Evolutionary conservation across 2,329 filamentous ascomycete species (phyloP).

Genomic region (Epicoccum nigrum): DNA sequence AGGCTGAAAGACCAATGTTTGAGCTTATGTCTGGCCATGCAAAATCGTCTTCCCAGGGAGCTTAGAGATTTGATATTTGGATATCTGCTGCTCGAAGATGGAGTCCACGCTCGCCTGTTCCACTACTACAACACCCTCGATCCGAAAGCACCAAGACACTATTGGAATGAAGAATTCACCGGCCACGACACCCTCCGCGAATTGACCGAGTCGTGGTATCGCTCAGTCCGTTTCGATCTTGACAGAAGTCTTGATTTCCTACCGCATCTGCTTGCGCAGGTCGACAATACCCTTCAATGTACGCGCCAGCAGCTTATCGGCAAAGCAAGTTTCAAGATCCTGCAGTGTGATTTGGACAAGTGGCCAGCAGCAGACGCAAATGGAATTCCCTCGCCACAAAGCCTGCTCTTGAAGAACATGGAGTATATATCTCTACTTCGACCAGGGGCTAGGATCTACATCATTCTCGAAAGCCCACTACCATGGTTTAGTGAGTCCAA

Average conservation of each 20-base stretch:
- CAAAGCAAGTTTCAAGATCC: slow-evolving; percentile 12
- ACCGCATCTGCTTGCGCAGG: slow-evolving; percentile 12
- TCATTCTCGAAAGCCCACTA: slow-evolving; percentile 9
- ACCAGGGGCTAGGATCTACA: slow-evolving; percentile 4
- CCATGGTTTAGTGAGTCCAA: slow-evolving; percentile 9
- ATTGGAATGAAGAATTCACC: slow-evolving; percentile 14
- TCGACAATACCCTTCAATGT: slow-evolving; percentile 9
- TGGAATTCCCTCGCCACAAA: slow-evolving; percentile 11
- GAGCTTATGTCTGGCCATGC: slow-evolving; percentile 6
- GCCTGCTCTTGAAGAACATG: slow-evolving; percentile 13
- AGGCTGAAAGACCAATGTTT: slow-evolving; percentile 3
- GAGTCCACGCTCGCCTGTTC: slow-evolving; percentile 10
- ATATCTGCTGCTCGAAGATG: slow-evolving; percentile 16
- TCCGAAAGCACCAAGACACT: slow-evolving; percentile 17
- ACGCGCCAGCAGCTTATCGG: slow-evolving; percentile 10
- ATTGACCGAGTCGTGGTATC: slow-evolving; percentile 14
- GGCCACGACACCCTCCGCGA: slow-evolving; percentile 13
- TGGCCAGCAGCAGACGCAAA: slow-evolving; percentile 13
- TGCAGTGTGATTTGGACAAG: slow-evolving; percentile 11
- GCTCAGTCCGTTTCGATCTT: slow-evolving; percentile 15
- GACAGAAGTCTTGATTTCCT: slow-evolving; percentile 15
- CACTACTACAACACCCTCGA: slow-evolving; percentile 14
- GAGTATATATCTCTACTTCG: slow-evolving; percentile 11
- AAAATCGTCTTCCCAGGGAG: slow-evolving; percentile 16
- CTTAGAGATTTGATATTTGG: slow-evolving; percentile 17